A percentile compares a stretch with the other conserved stretches of the same genome.
These are phyloP conservation scores for Talaromyces borbonicus DNA, from an alignment of 495 filamentous ascomycete genomes.

Conservation along the genomic window DNA sequence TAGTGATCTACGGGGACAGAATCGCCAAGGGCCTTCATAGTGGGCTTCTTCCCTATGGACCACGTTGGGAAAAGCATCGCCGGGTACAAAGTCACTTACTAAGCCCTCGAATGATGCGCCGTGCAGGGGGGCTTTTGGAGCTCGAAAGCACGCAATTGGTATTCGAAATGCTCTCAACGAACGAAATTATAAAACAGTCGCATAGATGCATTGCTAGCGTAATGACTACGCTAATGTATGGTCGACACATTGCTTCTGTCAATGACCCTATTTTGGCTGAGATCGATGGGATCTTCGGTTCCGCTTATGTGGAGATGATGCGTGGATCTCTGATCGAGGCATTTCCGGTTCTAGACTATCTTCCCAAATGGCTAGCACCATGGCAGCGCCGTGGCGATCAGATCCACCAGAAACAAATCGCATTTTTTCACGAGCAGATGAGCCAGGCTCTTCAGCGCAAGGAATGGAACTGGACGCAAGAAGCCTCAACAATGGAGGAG, in stretches of 20 bases:
- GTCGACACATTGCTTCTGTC: conserved; percentile 19
- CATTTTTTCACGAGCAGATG: neutral
- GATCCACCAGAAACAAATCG: neutral
- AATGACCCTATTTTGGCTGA: conserved; percentile 21
- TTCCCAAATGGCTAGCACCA: conserved; percentile 20
- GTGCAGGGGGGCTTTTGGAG: conserved; percentile 20
- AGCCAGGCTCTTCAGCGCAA: conserved; percentile 1
- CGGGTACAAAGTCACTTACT: conserved; percentile 18
- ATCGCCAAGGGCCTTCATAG: conserved; percentile 14
- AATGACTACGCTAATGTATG: conserved; percentile 24
- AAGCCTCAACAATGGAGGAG: conserved; percentile 9
- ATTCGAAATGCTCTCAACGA: conserved; percentile 13
- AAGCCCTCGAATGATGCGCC: conserved; percentile 10
- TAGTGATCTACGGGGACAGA: conserved; percentile 14
- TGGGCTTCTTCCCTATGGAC: conserved; percentile 17
- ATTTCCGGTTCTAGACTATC: conserved; percentile 22
- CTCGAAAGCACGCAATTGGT: conserved; percentile 21
- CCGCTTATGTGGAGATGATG: conserved; percentile 19
- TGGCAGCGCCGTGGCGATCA: conserved; percentile 19
- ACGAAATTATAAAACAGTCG: conserved; percentile 8
- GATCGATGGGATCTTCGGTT: conserved; percentile 17
- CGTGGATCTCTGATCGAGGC: conserved; percentile 21
- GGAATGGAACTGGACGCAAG: conserved; percentile 21
- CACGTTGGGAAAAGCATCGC: conserved; percentile 21
- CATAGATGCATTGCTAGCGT: conserved; percentile 23